Evolutionary conservation across 768 basidiomycete species (phyloP), one percentile per base, ranked within the genome.

Genomic region (Suillus cothurnatus): DNA sequence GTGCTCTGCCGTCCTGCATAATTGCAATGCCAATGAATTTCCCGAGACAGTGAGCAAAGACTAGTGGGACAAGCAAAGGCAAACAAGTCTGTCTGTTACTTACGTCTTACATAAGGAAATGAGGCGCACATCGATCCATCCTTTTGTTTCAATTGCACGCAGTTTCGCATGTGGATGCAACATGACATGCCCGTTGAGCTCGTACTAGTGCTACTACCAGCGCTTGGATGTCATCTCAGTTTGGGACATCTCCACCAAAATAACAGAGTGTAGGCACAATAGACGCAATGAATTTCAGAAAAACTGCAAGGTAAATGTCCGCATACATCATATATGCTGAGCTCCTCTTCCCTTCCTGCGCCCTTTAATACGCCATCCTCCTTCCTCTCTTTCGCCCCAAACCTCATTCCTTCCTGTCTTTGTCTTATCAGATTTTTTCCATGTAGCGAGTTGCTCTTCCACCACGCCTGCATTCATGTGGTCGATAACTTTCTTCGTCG

Each of bases 401-500:
- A 52, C 87, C 80, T 88, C 95, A 95, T 77, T 93, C 93, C 83
- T 90, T 90, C 3, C 67, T 47, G 59, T 81, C 77, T 71, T 86
- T 86, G 28, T 73, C 67, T 76, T 76, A 26, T 73, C 68, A 5
- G 80, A 75, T 28, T 77, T 71, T 70, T 87, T 87, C 67, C 86
- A 85, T 66, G 86, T 83, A 15, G 88, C 88, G n/a, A 93, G 84
- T 76, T 94, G 92, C 74, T 92, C 89, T 66, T 90, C 93, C 63
- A 91, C 84, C 38, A 95, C 91, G 67, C 88, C 88, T 69, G 86
- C 87, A 78, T 99, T 97, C 95, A 98, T 98, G 64, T 96, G 86
- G 77, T 99, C 96, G n/a, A n/a, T 97, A 67, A 99, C 94, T 77
- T 98, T 99, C 86, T 97, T 98, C 97, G 99, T 99, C 64, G 99